Evolutionary conservation across 495 filamentous ascomycete genomes (phyloP), one percentile per base, ranked within the genome.

Genomic region (Rostrohypoxylon terebratum): DNA sequence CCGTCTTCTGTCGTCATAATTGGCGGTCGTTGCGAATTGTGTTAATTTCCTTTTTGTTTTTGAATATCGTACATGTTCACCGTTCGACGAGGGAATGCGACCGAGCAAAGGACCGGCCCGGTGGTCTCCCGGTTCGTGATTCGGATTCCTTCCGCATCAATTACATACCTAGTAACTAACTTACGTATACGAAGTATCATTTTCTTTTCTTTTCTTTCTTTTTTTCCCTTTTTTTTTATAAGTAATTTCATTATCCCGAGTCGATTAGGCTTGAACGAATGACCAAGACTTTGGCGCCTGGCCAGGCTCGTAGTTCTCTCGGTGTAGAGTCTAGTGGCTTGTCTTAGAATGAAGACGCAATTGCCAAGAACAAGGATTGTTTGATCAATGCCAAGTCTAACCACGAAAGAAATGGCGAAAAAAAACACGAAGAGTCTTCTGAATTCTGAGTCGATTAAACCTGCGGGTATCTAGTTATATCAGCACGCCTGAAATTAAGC

Each of bases 81-180:
- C 14, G 13, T 25, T n/a, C 23, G 45, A 9, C 45, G 23, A 18
- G 47, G 34, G 47, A 14, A 18, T 50, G 38, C 48, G 11, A 25
- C 47, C 47, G 47, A 50, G 47, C 2, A 38, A 38, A 47, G 31
- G 38, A 45, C 47, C 66, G 66, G 66, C 48, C 66, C 59, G 66
- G 36, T 14, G 45, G 31, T 7, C 20, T 50, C 14, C 28, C 18
- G 53, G 53, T 38, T 20, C 20, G 31, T 10, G 44, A 23, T 23
- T 42, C 60, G 42, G 42, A 13, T 38, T 38, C 31, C 31, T 57
- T n/a, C 53, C 53, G 53, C 20, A 50, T 45, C n/a, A 8, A 45
- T 45, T 45, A 45, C 16, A 45, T 45, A 45, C 18, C 3, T 9
- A 1, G 20, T 45, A 45, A 45, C 3, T 9, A 1, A 45, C 14